Percentiles rank a stretch among this genome's conserved stretches.
These are phyloP conservation scores for Xylaria sp. DNA, from an alignment of 2,329 filamentous ascomycete genomes.

Conservation along the genomic window DNA sequence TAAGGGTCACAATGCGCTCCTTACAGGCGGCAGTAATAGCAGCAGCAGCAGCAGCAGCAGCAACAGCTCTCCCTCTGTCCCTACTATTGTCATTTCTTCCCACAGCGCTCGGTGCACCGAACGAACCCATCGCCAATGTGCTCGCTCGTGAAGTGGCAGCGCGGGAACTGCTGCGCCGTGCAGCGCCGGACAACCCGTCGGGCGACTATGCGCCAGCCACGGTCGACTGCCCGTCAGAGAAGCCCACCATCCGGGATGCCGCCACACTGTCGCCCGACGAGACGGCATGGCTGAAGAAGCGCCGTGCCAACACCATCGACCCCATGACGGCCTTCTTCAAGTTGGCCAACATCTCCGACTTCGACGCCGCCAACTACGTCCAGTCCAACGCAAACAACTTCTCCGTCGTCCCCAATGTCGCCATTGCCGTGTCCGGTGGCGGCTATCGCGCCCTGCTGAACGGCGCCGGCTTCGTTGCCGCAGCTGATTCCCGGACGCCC, in stretches of 20 bases:
- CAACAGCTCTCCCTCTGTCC: slow-evolving; percentile 39
- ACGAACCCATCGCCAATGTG: slow-evolving; percentile 33
- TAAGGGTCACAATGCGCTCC: slow-evolving; percentile 41
- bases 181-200: slow-evolving; percentile 51
- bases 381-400: slow-evolving; percentile 74
- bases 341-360: slow-evolving; percentile 78
- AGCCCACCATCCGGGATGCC: slow-evolving; percentile 76
- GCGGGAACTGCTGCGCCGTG: slow-evolving; percentile 49
- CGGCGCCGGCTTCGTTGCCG: slow-evolving; percentile 74
- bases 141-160: slow-evolving; percentile 30
- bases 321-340: slow-evolving; percentile 80
- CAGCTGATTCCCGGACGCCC: slow-evolving; percentile 73
- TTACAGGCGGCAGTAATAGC: slow-evolving; percentile 22
- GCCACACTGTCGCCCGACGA: slow-evolving; percentile 74
- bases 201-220: slow-evolving; percentile 77
- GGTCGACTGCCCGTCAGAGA: slow-evolving; percentile 75
- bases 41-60: slow-evolving; percentile 18
- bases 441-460: slow-evolving; percentile 79
- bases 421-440: slow-evolving; percentile 75
- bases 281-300: slow-evolving; percentile 75
- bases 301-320: slow-evolving; percentile 77
- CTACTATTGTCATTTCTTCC: slow-evolving; percentile 43
- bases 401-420: slow-evolving; percentile 62
- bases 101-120: slow-evolving; percentile 44
- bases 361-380: slow-evolving; percentile 72